Percentiles rank a stretch among this genome's conserved stretches.
These are phyloP conservation scores for Ichthyophonus hoferi DNA, from an alignment of 208 protist species.

Conservation along the genomic window DNA sequence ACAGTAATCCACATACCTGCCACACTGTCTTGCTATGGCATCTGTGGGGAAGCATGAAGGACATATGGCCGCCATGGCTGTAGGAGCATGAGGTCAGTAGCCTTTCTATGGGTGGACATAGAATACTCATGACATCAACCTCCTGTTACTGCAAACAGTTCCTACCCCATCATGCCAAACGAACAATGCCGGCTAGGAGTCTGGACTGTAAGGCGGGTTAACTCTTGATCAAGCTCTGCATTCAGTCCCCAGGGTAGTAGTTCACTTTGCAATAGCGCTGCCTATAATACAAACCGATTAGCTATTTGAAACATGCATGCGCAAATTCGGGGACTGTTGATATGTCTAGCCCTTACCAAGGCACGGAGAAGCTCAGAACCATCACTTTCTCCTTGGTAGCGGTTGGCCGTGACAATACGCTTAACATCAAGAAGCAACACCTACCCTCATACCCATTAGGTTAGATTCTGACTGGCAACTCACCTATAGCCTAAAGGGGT, in stretches of 20 bases:
- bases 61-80: neutral
- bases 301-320: neutral
- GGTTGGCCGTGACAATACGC: neutral
- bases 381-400: neutral
- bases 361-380: neutral
- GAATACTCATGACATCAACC: too few species aligned
- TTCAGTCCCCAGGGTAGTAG: neutral
- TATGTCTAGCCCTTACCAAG: neutral
- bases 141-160: too few species aligned
- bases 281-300: neutral
- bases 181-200: neutral
- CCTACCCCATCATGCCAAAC: neutral
- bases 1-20: neutral
- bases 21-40: neutral
- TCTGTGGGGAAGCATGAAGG: neutral
- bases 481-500: too few species aligned
- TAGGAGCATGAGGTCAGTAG: too few species aligned
- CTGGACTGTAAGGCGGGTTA: neutral
- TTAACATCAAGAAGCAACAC: neutral
- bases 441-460: too few species aligned
- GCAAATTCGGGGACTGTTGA: neutral
- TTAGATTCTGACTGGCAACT: too few species aligned
- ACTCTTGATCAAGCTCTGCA: neutral
- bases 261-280: neutral
- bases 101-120: too few species aligned